Base-by-base conservation (phyloP, 805 yeast species). In the Saturnispora ahearnii region DNA sequence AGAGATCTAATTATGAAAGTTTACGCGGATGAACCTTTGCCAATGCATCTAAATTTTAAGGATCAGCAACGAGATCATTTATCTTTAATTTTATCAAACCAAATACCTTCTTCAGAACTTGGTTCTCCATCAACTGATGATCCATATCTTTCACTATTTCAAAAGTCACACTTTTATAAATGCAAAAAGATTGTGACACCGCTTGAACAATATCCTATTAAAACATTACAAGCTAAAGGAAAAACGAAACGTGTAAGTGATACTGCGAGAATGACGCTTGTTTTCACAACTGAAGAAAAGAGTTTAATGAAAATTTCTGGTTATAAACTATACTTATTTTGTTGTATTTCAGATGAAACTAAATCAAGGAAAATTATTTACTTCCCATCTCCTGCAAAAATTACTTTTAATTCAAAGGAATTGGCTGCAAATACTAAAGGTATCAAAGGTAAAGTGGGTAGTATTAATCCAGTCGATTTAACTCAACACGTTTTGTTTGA, bases 381-480 rank as follows among this genome's bases (percentile, higher is more conserved):
- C 56, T 90, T 79, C 57, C 97, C 98, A 0, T 70, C 68, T 28
- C 87, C 87, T 5, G 68, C 82, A 43, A 95, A 85, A 59, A 68
- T 90, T 3, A 72, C 71, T 38, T 72, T 85, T 37, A 87, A 91
- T 60, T 73, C 72, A 5, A 53, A 55, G 2, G 65, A 62, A 13
- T 60, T 83, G 1, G 73, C 73, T 38, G 81, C 73, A 34, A 78
- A 78, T 52, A 76, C 81, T 2, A 77, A 81, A 49, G 97, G 97
- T 0, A 67, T 89, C 30, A 87, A 87, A 59, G 84, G 83, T 44
- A 77, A 74, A 51, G 76, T 77, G 0, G 96, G 96, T 0, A 82
- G 96, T 0, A 83, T 89, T 1, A 76, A 78, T 53, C 96, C 97
- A 0, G 89, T 87, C 0, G 85, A 90, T 62, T 56, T 91, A 40